Percentiles rank a stretch among this genome's conserved stretches.
Conservation (phyloP, 257 asterid species). For the Nicotiana obtusifolia region DNA sequence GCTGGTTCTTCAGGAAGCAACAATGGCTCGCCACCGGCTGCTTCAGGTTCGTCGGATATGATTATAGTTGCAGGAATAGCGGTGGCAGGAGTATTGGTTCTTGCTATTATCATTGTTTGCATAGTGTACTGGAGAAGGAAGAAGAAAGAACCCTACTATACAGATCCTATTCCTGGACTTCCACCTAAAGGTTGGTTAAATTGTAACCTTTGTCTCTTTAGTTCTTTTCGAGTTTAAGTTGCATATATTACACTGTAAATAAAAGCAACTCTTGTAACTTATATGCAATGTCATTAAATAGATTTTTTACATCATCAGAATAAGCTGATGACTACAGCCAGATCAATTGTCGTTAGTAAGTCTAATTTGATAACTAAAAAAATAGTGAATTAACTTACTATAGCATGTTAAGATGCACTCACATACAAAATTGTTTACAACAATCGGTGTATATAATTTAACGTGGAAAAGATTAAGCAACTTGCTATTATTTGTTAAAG, state of each 20-base stretch:
- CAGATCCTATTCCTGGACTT: constrained; percentile 13
- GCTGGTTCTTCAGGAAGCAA: constrained; percentile 8
- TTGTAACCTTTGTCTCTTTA: neutral
- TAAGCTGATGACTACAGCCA: neutral
- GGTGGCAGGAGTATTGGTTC: constrained; percentile 17
- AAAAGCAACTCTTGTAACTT: neutral
- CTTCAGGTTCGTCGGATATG: constrained; percentile 5
- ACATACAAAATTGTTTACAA: neutral
- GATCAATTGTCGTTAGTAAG: neutral
- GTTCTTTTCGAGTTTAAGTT: neutral
- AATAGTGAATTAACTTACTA: neutral
- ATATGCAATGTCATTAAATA: no score
- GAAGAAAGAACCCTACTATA: constrained; percentile 28
- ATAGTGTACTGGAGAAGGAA: constrained; percentile 27
- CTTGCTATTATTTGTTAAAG: no score
- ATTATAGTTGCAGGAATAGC: constrained; percentile 22
- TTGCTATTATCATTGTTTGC: constrained; percentile 20
- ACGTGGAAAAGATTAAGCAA: neutral
- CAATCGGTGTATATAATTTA: neutral
- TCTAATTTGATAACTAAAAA: neutral
- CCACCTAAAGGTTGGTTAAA: constrained; percentile 22
- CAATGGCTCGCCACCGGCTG: constrained; percentile 9
- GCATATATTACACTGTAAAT: neutral
- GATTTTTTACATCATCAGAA: neutral
- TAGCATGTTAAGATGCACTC: neutral